Evolutionary conservation across 257 asterid genomes (phyloP).

Genomic region (Ligustrum vulgare): DNA sequence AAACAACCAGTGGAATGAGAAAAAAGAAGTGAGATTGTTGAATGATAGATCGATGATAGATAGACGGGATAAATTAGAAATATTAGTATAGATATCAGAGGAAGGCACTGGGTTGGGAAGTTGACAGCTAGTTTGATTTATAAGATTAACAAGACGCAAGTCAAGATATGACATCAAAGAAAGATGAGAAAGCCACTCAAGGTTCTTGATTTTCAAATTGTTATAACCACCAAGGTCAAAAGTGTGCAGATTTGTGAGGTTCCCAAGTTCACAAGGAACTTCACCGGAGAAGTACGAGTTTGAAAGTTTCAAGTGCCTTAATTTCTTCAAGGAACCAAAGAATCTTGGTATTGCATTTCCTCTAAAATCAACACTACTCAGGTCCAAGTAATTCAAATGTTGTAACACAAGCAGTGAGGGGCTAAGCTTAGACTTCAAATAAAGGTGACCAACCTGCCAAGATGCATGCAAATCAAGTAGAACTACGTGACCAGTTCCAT

Average conservation of each 20-base stretch:
- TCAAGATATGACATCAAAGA: not conserved
- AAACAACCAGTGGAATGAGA: slow-evolving; percentile 24
- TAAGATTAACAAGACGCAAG: not conserved
- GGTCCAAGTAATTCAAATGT: too few relatives aligned
- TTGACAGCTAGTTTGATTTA: not conserved
- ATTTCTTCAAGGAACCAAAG: slow-evolving; percentile 6
- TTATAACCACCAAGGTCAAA: not conserved
- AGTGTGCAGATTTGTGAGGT: slow-evolving; percentile 14
- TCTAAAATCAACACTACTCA: not conserved
- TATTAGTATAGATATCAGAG: not conserved
- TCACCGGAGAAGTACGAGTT: not conserved
- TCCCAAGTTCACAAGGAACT: slow-evolving; percentile 18
- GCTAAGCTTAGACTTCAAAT: too few relatives aligned
- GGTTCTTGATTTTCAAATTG: not conserved
- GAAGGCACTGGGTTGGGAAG: not conserved
- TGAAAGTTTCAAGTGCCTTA: not conserved
- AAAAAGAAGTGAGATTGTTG: slow-evolving; percentile 14
- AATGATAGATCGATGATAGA: not conserved
- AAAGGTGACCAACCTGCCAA: too few relatives aligned
- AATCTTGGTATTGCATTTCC: not conserved
- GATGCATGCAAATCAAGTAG: too few relatives aligned
- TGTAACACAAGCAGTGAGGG: too few relatives aligned
- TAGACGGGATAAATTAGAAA: slow-evolving; percentile 17
- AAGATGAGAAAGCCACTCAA: slow-evolving; percentile 22
- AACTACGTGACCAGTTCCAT: too few relatives aligned